These are phyloP conservation scores for Drosera spatulata DNA, from an alignment of 179 eudicot species.

Conservation along the genomic window DNA sequence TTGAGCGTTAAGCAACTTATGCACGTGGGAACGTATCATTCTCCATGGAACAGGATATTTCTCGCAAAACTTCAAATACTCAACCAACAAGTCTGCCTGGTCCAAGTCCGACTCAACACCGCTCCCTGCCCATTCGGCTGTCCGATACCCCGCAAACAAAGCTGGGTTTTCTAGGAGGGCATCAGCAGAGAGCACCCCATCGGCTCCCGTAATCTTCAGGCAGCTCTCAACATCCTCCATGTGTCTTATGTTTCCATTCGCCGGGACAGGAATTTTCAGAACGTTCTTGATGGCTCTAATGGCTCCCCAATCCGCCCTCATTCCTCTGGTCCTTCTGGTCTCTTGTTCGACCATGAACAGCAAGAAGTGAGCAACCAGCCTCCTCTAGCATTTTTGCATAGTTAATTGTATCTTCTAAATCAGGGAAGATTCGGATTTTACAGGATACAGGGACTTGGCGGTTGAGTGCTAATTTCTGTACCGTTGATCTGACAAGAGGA, in stretches of 20 bases:
- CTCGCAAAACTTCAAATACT: conserved; percentile 80
- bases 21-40: conserved; percentile 86
- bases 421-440: conserved; percentile 87
- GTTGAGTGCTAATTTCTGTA: conserved; percentile 68
- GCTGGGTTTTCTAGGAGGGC: conserved; percentile 96
- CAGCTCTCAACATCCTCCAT: conserved; percentile 73
- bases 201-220: conserved; percentile 64
- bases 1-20: conserved; percentile 76
- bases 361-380: conserved; percentile 93
- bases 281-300: conserved; percentile 67
- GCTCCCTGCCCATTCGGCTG: conserved; percentile 57
- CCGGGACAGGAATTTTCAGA: conserved; percentile 78
- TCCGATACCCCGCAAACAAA: conserved; percentile 73
- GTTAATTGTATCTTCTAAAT: conserved; percentile 58
- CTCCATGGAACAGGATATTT: conserved; percentile 95
- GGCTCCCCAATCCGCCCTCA: conserved; percentile 74
- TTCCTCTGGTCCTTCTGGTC: conserved; percentile 88
- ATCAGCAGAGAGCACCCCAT: conserved; percentile 96
- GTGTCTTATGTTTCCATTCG: conserved; percentile 89
- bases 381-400: conserved; percentile 96
- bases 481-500: conserved; percentile 74
- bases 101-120: conserved; percentile 34
- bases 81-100: conserved; percentile 62
- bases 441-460: conserved; percentile 90
- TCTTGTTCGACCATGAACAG: conserved; percentile 96